Percentiles rank a stretch among this genome's conserved stretches.
Conservation (phyloP, 2,329 filamentous ascomycete species). For the Aspergillus intermedius region DNA sequence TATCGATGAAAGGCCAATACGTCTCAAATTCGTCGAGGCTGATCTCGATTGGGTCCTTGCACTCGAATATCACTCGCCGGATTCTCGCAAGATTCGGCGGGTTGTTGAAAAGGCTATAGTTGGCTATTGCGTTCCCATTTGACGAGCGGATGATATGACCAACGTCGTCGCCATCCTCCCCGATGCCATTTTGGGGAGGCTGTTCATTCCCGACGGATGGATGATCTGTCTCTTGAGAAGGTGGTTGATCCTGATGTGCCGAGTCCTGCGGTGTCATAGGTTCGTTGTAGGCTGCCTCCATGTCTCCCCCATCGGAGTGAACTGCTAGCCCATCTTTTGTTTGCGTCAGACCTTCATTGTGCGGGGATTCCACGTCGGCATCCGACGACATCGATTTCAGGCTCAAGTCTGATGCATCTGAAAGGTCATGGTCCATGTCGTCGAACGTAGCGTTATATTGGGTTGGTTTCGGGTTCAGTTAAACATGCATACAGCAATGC, state of each 20-base stretch:
- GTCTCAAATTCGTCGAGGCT: constrained; percentile 41
- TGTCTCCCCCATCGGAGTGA: constrained; percentile 4
- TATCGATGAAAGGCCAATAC: constrained; percentile 46
- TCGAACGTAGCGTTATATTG: constrained; percentile 11
- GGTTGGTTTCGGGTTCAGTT: constrained; percentile 1
- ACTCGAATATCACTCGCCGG: constrained; percentile 39
- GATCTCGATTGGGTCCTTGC: constrained; percentile 42
- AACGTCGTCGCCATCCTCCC: background rate
- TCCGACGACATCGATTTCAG: constrained; percentile 11
- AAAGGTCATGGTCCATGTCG: constrained; percentile 25
- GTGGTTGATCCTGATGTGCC: constrained; percentile 4
- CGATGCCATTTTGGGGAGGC: background rate
- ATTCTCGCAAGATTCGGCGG: constrained; percentile 40
- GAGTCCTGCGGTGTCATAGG: background rate
- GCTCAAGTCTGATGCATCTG: constrained; percentile 17
- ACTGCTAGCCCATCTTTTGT: constrained; percentile 4
- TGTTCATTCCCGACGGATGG: background rate
- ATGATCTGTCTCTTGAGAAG: background rate
- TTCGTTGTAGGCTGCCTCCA: constrained; percentile 5
- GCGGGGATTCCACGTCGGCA: constrained; percentile 7
- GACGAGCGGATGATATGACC: background rate
- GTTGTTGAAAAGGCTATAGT: constrained; percentile 32
- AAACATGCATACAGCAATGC: constrained; percentile 5
- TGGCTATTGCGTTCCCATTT: constrained; percentile 1
- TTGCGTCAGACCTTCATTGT: constrained; percentile 7